phyloP scores from a whole-genome alignment of 1,139 yeast genomes.

The Candida tetrigidarum region DNA sequence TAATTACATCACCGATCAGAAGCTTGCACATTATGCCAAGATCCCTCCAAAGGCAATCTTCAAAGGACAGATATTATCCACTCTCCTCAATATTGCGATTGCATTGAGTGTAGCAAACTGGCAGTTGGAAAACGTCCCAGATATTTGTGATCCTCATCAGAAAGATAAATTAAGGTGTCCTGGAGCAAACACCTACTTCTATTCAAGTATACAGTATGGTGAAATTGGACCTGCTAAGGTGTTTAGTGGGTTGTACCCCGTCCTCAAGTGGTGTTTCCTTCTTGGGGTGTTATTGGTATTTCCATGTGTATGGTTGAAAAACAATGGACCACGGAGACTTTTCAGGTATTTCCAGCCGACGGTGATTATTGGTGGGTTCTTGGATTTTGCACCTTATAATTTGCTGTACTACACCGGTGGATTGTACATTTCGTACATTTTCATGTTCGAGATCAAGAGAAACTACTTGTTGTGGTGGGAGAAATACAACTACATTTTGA shows the following conservation, averaged over 20 bases:
- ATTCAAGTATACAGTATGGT: constrained; percentile 39
- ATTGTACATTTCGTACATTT: constrained; percentile 47
- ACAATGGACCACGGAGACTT: constrained; percentile 28
- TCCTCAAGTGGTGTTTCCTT: constrained; percentile 38
- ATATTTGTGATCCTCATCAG: constrained; percentile 32
- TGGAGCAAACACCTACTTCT: constrained; percentile 35
- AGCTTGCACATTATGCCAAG: constrained; percentile 38
- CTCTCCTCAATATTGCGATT: constrained; percentile 28
- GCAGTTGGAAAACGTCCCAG: constrained; percentile 28
- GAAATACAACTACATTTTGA: constrained; percentile 63
- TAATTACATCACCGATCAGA: constrained; percentile 40
- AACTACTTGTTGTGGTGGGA: constrained; percentile 63
- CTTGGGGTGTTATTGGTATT: constrained; percentile 33
- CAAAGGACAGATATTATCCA: constrained; percentile 36
- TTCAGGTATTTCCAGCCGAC: constrained; percentile 50
- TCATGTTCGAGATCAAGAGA: constrained; percentile 56
- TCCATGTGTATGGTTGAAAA: constrained; percentile 31
- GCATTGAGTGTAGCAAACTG: constrained; percentile 34
- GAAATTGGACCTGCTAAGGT: constrained; percentile 41
- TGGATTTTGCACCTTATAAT: constrained; percentile 57
- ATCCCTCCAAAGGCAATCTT: constrained; percentile 40
- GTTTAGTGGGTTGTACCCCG: constrained; percentile 36
- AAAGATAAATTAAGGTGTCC: constrained; percentile 37
- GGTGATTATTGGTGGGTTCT: constrained; percentile 50
- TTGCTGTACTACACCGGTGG: constrained; percentile 59